These are phyloP conservation scores for Aureobasidium sp. DNA, from an alignment of 2,329 filamentous ascomycete genomes.

Conservation along the genomic window DNA sequence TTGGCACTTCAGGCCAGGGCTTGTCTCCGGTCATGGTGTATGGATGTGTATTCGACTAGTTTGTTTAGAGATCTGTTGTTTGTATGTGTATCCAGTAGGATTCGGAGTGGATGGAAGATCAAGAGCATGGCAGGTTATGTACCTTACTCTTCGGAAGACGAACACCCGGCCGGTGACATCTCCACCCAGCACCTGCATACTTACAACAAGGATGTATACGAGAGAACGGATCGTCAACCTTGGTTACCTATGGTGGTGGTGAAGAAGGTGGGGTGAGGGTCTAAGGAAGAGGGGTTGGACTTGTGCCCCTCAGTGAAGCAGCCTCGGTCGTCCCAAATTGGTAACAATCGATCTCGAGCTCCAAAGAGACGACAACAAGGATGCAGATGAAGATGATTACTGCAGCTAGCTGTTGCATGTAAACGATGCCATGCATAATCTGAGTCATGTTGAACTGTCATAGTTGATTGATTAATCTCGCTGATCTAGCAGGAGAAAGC, in stretches of 20 bases:
- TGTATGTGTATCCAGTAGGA: no score
- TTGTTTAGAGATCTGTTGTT: background rate
- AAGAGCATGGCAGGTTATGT: background rate
- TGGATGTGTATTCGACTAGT: background rate
- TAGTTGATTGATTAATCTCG: no score
- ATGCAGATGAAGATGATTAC: background rate
- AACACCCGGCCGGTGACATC: background rate
- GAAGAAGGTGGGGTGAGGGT: background rate
- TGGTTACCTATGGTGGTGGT: background rate
- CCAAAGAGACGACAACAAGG: background rate
- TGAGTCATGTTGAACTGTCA: background rate
- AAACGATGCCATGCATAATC: no score
- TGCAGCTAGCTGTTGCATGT: no score
- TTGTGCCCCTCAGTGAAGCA: background rate
- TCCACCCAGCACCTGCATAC: background rate
- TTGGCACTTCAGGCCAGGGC: constrained; percentile 37
- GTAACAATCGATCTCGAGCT: background rate
- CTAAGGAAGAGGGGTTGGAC: background rate
- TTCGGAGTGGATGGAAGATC: background rate
- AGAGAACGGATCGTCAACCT: background rate
- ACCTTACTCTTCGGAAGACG: background rate
- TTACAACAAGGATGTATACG: background rate
- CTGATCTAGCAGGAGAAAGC: background rate
- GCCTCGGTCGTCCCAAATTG: background rate
- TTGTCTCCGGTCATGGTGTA: constrained; percentile 30